Evolutionary conservation across 163 green algal species (phyloP).

Genomic region (Trebouxia gelatinosa): DNA sequence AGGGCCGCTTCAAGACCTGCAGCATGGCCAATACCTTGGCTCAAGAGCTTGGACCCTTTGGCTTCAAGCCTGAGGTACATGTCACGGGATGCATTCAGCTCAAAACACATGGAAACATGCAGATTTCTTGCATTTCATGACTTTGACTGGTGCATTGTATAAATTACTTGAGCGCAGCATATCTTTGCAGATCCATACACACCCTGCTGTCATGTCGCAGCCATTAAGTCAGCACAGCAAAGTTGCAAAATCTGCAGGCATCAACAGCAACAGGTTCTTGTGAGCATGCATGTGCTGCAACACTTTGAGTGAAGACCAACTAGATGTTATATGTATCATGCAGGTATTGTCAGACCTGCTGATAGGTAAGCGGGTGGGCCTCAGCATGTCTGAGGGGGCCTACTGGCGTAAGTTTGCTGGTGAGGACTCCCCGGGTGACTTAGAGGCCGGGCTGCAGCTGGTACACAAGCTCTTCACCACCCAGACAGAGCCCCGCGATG

Average conservation of each 20-base stretch:
- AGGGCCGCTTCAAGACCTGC: slow-evolving; percentile 42
- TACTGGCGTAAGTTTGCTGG: slow-evolving; percentile 77
- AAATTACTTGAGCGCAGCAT: too few species aligned
- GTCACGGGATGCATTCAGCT: too few species aligned
- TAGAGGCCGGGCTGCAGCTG: slow-evolving; percentile 79
- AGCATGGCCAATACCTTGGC: slow-evolving; percentile 63
- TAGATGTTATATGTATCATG: too few species aligned
- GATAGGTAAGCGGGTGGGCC: slow-evolving; percentile 62
- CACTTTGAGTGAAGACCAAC: too few species aligned
- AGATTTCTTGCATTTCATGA: not conserved
- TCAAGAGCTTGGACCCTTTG: slow-evolving; percentile 78
- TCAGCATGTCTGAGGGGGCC: slow-evolving; percentile 54
- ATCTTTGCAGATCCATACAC: too few species aligned
- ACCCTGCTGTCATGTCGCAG: too few species aligned
- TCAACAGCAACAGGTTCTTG: too few species aligned
- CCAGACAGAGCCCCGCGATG: slow-evolving; percentile 41
- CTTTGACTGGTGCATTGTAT: not conserved
- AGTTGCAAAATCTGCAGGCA: too few species aligned
- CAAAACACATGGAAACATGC: not conserved
- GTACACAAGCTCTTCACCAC: slow-evolving; percentile 80
- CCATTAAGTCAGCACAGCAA: too few species aligned
- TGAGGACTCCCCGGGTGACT: slow-evolving; percentile 68
- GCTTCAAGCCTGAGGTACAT: slow-evolving; percentile 69
- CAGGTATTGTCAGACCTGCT: slow-evolving; percentile 55
- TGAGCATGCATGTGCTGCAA: too few species aligned